Percentiles rank a stretch among this genome's conserved stretches.
These are phyloP conservation scores for Beauveria sp. DNA, from an alignment of 2,329 filamentous ascomycete species.

Conservation along the genomic window DNA sequence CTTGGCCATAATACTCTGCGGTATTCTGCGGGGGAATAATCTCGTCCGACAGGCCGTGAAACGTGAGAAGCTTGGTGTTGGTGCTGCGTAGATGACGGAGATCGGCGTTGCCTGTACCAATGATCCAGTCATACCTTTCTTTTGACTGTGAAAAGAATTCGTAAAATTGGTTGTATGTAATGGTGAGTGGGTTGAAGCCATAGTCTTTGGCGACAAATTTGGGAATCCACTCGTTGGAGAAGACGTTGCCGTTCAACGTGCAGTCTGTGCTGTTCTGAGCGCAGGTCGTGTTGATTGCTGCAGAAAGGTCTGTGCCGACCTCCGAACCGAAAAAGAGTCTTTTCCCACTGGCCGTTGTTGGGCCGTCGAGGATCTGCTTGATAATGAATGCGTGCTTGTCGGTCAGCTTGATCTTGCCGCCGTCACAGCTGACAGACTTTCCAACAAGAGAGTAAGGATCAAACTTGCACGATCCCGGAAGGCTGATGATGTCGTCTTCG, in stretches of 20 bases:
- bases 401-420: not conserved
- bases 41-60: not conserved
- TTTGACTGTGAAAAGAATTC: not conserved
- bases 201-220: not conserved
- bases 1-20: not conserved
- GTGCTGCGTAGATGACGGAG: not conserved
- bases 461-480: constrained; percentile 15
- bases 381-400: not conserved
- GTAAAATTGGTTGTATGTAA: not conserved
- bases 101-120: not conserved
- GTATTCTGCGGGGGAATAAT: not conserved
- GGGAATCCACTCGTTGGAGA: not conserved
- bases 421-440: constrained; percentile 9
- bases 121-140: not conserved
- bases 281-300: not conserved
- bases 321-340: not conserved
- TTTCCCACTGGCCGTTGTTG: not conserved
- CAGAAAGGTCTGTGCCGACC: not conserved
- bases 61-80: not conserved
- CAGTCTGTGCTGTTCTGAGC: not conserved
- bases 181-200: not conserved
- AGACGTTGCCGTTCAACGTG: not conserved
- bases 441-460: constrained; percentile 17
- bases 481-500: constrained; percentile 17
- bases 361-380: not conserved